These are phyloP conservation scores for Ophiocordyceps camponoti-rufipedis DNA, from an alignment of 2,329 filamentous ascomycete species.

Conservation along the genomic window DNA sequence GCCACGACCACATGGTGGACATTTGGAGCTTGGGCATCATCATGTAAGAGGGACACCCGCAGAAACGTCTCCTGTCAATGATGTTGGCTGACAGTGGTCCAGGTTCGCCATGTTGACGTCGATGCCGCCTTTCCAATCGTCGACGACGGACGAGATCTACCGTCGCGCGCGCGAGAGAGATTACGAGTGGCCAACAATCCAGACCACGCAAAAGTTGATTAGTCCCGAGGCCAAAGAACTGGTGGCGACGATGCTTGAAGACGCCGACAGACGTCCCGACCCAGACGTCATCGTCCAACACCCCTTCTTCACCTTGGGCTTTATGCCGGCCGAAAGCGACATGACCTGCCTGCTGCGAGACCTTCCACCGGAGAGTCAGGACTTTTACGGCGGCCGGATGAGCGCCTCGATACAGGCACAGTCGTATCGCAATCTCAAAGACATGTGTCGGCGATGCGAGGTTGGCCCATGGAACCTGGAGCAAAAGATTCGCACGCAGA, in stretches of 20 bases:
- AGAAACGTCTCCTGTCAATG: not conserved
- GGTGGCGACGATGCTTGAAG: conserved; percentile 57
- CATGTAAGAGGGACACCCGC: conserved; percentile 33
- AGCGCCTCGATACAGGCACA: conserved; percentile 23
- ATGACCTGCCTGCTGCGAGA: conserved; percentile 41
- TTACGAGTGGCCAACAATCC: conserved; percentile 60
- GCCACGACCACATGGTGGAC: conserved; percentile 94
- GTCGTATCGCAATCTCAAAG: conserved; percentile 33
- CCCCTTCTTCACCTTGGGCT: conserved; percentile 60
- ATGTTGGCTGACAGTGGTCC: not conserved
- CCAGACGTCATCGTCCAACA: conserved; percentile 67
- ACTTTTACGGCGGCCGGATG: conserved; percentile 35
- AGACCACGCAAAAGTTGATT: conserved; percentile 49
- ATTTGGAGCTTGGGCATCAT: conserved; percentile 98
- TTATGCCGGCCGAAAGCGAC: conserved; percentile 44
- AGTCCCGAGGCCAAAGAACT: conserved; percentile 61
- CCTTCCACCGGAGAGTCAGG: conserved; percentile 33
- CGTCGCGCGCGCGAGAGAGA: conserved; percentile 50
- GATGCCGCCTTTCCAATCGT: conserved; percentile 89
- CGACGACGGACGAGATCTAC: conserved; percentile 75
- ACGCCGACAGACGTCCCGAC: conserved; percentile 55
- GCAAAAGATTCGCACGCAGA: conserved; percentile 31
- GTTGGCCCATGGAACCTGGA: conserved; percentile 35
- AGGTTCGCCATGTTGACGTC: conserved; percentile 94
- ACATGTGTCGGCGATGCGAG: conserved; percentile 38